A percentile compares a stretch with the other conserved stretches of the same genome.
These are phyloP conservation scores for Suhomyces bribrorum DNA, from an alignment of 1,139 yeast genomes.

Conservation along the genomic window DNA sequence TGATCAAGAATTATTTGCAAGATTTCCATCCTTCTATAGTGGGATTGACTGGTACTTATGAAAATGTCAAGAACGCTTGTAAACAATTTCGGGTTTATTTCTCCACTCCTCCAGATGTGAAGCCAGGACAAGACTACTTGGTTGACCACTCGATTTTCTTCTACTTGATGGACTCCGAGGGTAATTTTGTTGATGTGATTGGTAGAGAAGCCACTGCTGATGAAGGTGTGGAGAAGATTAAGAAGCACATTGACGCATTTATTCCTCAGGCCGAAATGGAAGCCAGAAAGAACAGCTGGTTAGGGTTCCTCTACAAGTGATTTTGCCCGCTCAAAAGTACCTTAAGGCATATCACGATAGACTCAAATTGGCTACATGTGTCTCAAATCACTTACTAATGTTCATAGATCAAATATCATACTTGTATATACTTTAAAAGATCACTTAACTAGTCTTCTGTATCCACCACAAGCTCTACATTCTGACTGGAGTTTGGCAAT, in stretches of 20 bases:
- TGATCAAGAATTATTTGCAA: conserved; percentile 69
- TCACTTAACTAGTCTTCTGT: conserved; percentile 40
- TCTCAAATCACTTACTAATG: too few species aligned
- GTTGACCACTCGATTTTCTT: conserved; percentile 97
- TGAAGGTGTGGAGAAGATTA: conserved; percentile 77
- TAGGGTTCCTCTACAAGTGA: conserved; percentile 55
- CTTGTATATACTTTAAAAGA: not conserved
- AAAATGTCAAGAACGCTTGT: conserved; percentile 78
- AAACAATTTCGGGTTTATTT: conserved; percentile 90
- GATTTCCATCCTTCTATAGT: conserved; percentile 89
- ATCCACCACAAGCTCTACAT: conserved; percentile 52
- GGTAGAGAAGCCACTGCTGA: conserved; percentile 86
- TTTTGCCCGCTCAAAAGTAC: too few species aligned
- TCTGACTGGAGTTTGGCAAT: conserved; percentile 50
- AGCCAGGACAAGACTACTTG: conserved; percentile 93
- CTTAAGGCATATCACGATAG: too few species aligned
- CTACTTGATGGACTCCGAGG: conserved; percentile 96
- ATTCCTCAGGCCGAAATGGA: conserved; percentile 67
- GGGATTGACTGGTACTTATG: conserved; percentile 91
- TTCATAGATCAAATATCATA: not conserved
- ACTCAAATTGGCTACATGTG: too few species aligned
- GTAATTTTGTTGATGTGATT: conserved; percentile 88
- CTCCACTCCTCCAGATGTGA: conserved; percentile 90
- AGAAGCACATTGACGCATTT: conserved; percentile 75
- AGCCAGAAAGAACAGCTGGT: conserved; percentile 55